Evolutionary conservation across 306 rosid species (phyloP), one percentile per base, ranked within the genome.

Genomic region (Castanospermum australe): DNA sequence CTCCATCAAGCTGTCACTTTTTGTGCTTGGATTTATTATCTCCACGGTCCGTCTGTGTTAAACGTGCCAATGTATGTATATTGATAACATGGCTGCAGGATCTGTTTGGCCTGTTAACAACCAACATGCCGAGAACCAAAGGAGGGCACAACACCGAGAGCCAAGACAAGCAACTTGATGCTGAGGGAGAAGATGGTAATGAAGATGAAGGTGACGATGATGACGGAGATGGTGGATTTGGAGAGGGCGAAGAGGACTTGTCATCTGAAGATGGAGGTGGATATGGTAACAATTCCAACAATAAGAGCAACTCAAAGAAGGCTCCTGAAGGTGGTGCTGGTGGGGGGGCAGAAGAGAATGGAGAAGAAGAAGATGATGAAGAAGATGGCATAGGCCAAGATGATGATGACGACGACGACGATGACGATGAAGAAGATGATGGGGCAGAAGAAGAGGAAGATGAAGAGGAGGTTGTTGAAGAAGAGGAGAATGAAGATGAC

Each of bases 241-340:
- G 86, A 33, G 97, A 91, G 70, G 97, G 92, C 0, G 94, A 90
- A 80, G 97, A 90, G 84, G 96, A 90, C 42, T 76, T 89, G 86
- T 90, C 97, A 7, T 93, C 97, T 35, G 96, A 91, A 85, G 96
- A 86, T 76, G 96, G 85, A 60, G 97, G 82, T 12, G 92, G 83
- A 41, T 73, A 83, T 13, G 85, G 83, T 33, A 88, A 86, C 84
- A 90, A 92, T 35, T 75, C 92, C 50, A 90, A 90, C 85, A 84
- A 84, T 7, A 90, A 89, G 89, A 86, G 83, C 84, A 89, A 85
- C 83, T 10, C 92, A 1, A 93, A 93, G 91, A 92, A 92, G 78
- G 87, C 57, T 59, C 89, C 96, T 0, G 94, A 82, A 54, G 89
- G 87, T 33, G 97, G 84, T 63, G 82, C 87, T 5, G 93, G 82